Evolutionary conservation across 306 rosid species (phyloP), one percentile per base, ranked within the genome.

Genomic region (Canavalia gladiata): DNA sequence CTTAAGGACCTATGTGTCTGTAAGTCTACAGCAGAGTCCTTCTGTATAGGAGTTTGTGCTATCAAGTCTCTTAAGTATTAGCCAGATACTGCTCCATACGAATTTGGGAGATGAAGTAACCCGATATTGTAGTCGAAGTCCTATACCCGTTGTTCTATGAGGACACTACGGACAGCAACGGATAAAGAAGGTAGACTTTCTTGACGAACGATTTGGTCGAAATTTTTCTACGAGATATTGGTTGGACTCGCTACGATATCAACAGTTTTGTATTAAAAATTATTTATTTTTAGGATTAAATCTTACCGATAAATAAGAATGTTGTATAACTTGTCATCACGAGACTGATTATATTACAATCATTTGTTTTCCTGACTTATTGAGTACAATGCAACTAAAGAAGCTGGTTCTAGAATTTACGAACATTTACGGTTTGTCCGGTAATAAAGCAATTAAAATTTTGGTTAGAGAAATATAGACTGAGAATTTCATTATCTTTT

Each of bases 81-180:
- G 25, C 25, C 25, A 18, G 25, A 18, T 18, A 65, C 29, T 79
- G 42, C 68, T 45, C 33, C 75, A 58, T 57, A 46, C 34, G 59
- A 59, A 49, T 28, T 78, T 10, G 72, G 31, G 43, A 73, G 43
- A 65, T 47, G 85, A 56, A 55, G 79, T 50, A 43, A 41, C 9
- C 46, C 25, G 34, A 7, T 37, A 31, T 46, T 35, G 66, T 57
- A 46, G 35, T 64, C 3, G n/a, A 72, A 52, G 80, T 18, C 25
- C 25, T 18, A 67, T 72, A 72, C 79, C 25, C 29, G 50, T 50
- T 58, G 31, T 54, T 69, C 41, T 58, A 2, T 72, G 62, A 33
- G 56, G 12, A 8, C 11, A 41, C 72, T 35, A 39, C n/a, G 13
- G 34, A 41, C 30, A 41, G 70, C 58, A n/a, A 65, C 6, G 54